Conservation (phyloP, 2,329 filamentous ascomycete genomes). For the Alternaria viburni region DNA sequence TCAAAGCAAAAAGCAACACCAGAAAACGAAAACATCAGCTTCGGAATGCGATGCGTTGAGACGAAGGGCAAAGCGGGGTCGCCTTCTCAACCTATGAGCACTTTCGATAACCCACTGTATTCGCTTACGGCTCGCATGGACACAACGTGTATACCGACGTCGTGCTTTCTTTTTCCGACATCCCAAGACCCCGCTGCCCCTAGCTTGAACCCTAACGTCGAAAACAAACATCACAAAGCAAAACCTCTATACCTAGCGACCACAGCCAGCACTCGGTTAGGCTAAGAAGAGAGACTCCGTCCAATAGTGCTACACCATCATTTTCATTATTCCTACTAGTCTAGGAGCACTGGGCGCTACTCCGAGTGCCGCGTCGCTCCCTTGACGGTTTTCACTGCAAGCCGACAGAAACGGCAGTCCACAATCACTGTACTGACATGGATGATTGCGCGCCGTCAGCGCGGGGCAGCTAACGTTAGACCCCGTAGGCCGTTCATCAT, state of each 20-base stretch:
- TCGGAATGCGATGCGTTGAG: background rate
- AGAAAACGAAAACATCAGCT: background rate
- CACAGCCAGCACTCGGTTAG: background rate
- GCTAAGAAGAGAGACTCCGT: background rate
- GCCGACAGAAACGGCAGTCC: background rate
- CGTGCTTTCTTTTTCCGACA: background rate
- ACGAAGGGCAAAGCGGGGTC: background rate
- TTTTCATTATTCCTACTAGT: background rate
- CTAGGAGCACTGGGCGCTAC: background rate
- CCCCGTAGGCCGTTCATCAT: background rate
- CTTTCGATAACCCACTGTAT: background rate
- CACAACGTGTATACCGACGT: background rate
- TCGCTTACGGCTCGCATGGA: background rate
- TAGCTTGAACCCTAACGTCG: background rate
- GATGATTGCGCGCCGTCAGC: background rate
- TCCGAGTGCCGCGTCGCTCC: background rate
- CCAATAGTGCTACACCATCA: background rate
- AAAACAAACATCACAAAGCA: conserved; percentile 1
- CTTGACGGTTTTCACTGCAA: background rate
- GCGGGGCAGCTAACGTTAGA: background rate
- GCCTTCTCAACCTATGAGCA: background rate
- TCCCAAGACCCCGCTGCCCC: background rate
- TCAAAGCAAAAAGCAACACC: background rate
- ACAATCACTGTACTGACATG: background rate
- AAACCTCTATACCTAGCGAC: background rate